phyloP scores from a whole-genome alignment of 2,329 filamentous ascomycete species.

The Colletotrichum nymphaeae region DNA sequence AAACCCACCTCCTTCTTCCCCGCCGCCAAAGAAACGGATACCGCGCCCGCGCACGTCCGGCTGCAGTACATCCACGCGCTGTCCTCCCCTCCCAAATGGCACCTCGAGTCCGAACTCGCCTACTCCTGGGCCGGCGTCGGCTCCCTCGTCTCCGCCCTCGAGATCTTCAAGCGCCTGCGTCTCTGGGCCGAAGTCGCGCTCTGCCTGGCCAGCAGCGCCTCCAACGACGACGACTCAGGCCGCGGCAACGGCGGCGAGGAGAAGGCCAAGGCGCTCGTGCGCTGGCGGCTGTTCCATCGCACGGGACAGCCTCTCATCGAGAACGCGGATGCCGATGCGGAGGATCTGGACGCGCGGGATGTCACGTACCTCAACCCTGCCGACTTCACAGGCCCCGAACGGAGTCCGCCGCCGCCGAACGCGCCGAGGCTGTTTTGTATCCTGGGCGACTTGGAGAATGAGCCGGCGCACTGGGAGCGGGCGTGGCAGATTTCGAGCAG shows the following conservation, averaged over 20 bases:
- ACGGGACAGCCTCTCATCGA: constrained; percentile 50
- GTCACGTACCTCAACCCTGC: constrained; percentile 65
- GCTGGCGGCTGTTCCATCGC: constrained; percentile 81
- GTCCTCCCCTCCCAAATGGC: constrained; percentile 88
- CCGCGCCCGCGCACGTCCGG: constrained; percentile 80
- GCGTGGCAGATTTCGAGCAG: constrained; percentile 88
- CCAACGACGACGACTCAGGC: constrained; percentile 65
- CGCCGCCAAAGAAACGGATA: constrained; percentile 78
- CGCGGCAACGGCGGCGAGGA: constrained; percentile 74
- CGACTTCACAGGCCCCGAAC: constrained; percentile 71
- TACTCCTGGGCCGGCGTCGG: constrained; percentile 92
- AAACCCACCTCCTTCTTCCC: constrained; percentile 85
- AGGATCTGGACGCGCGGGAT: constrained; percentile 52
- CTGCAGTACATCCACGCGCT: constrained; percentile 87
- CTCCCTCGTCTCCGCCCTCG: constrained; percentile 87
- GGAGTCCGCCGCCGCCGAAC: constrained; percentile 79
- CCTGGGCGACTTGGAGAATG: constrained; percentile 85
- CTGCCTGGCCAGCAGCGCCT: constrained; percentile 76
- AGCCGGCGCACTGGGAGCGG: constrained; percentile 80
- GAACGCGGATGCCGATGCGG: constrained; percentile 56
- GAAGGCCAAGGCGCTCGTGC: constrained; percentile 81
- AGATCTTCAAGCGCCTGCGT: constrained; percentile 93
- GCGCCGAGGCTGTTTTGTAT: constrained; percentile 93
- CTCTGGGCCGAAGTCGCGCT: constrained; percentile 96
- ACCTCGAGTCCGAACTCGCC: constrained; percentile 92